Evolutionary conservation across 2,329 filamentous ascomycete genomes (phyloP).

Genomic region (Xylaria sp.): DNA sequence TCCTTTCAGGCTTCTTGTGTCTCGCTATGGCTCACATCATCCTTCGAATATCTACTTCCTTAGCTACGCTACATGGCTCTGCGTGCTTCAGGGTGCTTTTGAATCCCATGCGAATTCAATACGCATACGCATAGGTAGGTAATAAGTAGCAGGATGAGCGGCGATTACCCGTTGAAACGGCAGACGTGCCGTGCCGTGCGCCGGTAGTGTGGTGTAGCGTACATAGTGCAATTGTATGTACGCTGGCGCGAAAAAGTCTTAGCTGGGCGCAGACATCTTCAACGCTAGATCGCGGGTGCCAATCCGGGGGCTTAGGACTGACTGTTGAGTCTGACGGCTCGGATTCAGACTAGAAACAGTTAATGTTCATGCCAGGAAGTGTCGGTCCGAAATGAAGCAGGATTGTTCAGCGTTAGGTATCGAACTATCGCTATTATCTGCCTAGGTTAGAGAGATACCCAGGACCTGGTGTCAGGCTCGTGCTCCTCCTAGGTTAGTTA

Average conservation of each 20-base stretch:
- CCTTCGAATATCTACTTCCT: background rate
- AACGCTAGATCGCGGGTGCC: constrained; percentile 10
- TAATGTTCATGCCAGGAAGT: constrained; percentile 12
- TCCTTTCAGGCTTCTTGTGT: background rate
- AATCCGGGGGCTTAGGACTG: background rate
- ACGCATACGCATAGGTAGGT: background rate
- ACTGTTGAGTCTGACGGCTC: background rate
- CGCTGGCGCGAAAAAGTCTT: background rate
- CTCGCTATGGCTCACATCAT: constrained; percentile 2
- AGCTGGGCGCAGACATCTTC: constrained; percentile 1
- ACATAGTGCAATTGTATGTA: background rate
- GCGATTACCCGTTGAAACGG: constrained; percentile 13
- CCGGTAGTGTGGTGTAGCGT: background rate
- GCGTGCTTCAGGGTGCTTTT: background rate
- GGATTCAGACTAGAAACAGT: constrained; percentile 1
- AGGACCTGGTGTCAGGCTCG: background rate
- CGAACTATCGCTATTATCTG: background rate
- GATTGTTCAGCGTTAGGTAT: constrained; percentile 2
- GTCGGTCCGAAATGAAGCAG: constrained; percentile 32
- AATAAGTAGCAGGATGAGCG: background rate
- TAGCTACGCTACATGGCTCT: background rate
- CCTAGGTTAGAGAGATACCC: background rate
- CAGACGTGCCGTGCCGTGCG: constrained; percentile 30
- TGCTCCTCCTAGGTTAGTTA: background rate
- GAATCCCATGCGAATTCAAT: background rate